Evolutionary conservation across 2,329 filamentous ascomycete species (phyloP).

Genomic region (Colletotrichum sp.): DNA sequence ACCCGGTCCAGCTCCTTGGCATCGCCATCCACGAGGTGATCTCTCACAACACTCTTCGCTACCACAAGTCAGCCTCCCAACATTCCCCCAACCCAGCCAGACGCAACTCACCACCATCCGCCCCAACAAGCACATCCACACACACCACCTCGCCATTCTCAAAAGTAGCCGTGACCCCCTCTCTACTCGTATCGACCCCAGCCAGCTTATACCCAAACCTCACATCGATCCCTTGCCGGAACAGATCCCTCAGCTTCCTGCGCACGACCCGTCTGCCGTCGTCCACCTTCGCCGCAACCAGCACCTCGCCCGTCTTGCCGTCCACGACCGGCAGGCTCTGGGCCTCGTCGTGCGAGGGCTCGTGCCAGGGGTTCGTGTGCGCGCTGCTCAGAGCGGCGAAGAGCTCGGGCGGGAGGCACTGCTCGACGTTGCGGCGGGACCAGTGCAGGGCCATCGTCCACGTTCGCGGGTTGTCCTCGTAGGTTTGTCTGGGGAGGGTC

Average conservation of each 20-base stretch:
- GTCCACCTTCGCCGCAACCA: not conserved
- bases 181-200: not conserved
- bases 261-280: not conserved
- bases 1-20: not conserved
- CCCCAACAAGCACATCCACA: not conserved
- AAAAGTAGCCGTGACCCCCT: not conserved
- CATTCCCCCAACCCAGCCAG: not conserved
- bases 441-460: not conserved
- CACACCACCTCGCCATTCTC: not conserved
- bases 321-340: not conserved
- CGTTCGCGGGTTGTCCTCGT: not conserved
- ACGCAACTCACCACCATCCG: not conserved
- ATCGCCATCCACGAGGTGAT: not conserved
- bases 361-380: not conserved
- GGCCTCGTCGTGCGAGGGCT: not conserved
- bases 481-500: not conserved
- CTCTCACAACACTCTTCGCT: not conserved
- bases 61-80: not conserved
- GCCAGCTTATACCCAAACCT: not conserved
- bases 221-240: not conserved
- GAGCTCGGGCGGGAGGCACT: not conserved
- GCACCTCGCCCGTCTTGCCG: not conserved
- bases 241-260: not conserved
- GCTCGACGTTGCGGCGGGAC: not conserved
- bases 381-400: not conserved